Conservation (phyloP, 345 rosid species). For the Noccaea bulbosa region DNA sequence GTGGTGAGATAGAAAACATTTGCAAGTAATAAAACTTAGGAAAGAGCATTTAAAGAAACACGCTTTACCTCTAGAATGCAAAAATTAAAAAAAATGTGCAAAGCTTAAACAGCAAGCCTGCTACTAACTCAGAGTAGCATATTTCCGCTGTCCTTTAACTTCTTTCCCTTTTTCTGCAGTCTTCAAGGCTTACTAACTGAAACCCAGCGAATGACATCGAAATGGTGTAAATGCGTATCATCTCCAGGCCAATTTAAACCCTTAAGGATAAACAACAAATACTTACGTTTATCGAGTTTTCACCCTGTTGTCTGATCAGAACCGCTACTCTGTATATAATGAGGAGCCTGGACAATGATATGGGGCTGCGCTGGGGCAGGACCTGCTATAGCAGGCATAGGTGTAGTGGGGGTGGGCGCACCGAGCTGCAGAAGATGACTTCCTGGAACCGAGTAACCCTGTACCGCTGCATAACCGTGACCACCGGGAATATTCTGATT, state of each 20-base stretch:
- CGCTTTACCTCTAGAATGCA: conserved; percentile 81
- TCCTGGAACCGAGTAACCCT: conserved; percentile 74
- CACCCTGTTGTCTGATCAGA: conserved; percentile 90
- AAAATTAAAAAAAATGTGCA: conserved; percentile 59
- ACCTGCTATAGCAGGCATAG: conserved; percentile 50
- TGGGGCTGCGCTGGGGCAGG: conserved; percentile 66
- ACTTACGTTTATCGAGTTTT: conserved; percentile 60
- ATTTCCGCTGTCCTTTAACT: conserved; percentile 57
- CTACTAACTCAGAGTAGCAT: conserved; percentile 70
- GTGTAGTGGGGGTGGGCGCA: conserved; percentile 61
- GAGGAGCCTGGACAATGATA: conserved; percentile 74
- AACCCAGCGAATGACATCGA: neutral
- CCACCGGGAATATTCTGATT: conserved; percentile 68
- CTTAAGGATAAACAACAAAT: neutral
- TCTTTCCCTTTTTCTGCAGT: conserved; percentile 32
- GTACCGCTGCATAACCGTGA: conserved; percentile 69
- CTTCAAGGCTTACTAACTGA: conserved; percentile 32
- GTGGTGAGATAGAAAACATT: conserved; percentile 4
- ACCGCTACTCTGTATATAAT: conserved; percentile 74
- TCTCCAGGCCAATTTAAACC: neutral
- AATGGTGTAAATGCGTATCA: neutral
- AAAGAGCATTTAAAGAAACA: neutral
- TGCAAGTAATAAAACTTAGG: conserved; percentile 13
- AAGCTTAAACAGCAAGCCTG: conserved; percentile 84
- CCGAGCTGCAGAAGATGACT: conserved; percentile 71